Percentiles rank a stretch among this genome's conserved stretches.
Evolutionary conservation across 805 yeast genomes (phyloP).

Genomic region (Sporopachydermia lactativora): DNA sequence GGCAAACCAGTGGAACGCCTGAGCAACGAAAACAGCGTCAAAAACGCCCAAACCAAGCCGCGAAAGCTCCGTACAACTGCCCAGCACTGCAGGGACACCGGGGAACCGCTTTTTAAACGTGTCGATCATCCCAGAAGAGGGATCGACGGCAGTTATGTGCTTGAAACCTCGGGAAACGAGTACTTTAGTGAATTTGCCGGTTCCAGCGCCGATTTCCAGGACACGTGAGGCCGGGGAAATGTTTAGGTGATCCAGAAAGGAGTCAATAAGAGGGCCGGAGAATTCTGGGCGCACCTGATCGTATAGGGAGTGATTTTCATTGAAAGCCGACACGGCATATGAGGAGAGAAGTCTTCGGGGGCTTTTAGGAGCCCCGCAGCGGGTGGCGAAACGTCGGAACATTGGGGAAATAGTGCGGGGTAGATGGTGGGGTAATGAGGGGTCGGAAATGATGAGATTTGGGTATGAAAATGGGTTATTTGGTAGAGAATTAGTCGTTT

Average conservation of each 20-base stretch:
- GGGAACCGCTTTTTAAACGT: slow-evolving; percentile 35
- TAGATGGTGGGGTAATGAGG: no score
- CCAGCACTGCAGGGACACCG: slow-evolving; percentile 20
- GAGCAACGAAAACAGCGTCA: slow-evolving; percentile 41
- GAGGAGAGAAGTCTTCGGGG: no score
- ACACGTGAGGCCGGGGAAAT: slow-evolving; percentile 20
- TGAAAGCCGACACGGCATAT: slow-evolving; percentile 24
- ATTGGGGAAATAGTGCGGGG: no score
- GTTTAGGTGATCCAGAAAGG: slow-evolving; percentile 25
- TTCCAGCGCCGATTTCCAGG: slow-evolving; percentile 46
- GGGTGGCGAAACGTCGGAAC: no score
- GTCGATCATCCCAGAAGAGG: slow-evolving; percentile 41
- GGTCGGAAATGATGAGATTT: no score
- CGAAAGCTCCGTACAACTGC: slow-evolving; percentile 35
- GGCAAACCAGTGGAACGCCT: slow-evolving; percentile 59
- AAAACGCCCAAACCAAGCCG: slow-evolving; percentile 24
- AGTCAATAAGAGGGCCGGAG: slow-evolving; percentile 25
- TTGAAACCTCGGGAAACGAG: slow-evolving; percentile 26
- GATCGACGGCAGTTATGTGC: slow-evolving; percentile 34
- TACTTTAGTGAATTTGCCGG: slow-evolving; percentile 45
- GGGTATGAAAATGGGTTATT: no score
- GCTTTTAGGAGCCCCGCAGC: no score
- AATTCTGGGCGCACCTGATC: slow-evolving; percentile 41
- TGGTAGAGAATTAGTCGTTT: no score
- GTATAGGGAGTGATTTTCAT: slow-evolving; percentile 35